Conservation (phyloP, 129 eudicot species). For the Flaveria ramosissima region DNA sequence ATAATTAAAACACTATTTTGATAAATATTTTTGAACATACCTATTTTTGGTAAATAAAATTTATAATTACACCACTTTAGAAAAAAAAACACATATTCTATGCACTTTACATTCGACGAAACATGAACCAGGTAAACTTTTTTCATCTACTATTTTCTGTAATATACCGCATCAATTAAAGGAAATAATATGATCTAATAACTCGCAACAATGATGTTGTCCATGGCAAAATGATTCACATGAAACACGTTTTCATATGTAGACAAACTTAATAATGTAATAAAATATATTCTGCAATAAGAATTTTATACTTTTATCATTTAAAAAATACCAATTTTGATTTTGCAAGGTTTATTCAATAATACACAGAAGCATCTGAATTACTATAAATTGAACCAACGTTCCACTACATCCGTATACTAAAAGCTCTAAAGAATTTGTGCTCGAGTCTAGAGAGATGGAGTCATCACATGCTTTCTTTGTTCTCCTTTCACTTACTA, state of each 20-base stretch:
- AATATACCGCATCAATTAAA: background rate
- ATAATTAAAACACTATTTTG: too few species aligned
- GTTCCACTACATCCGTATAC: background rate
- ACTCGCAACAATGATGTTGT: background rate
- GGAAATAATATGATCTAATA: background rate
- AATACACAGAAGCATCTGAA: background rate
- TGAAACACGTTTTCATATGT: background rate
- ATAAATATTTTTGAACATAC: too few species aligned
- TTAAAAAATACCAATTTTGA: background rate
- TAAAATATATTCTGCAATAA: background rate
- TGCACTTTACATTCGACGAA: background rate
- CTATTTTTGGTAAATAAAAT: too few species aligned
- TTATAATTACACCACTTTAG: too few species aligned
- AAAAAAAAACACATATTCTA: too few species aligned
- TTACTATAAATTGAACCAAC: background rate
- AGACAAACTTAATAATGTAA: background rate
- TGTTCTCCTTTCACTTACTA: background rate
- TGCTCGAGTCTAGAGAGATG: background rate
- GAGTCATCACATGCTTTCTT: constrained; percentile 6
- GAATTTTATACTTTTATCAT: background rate
- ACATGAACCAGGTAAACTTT: background rate
- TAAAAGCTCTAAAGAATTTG: background rate
- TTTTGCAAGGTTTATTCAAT: background rate
- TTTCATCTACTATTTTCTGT: background rate
- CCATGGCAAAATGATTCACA: background rate